Base-by-base conservation (phyloP, 495 filamentous ascomycete genomes). In the Penicillium steckii region DNA sequence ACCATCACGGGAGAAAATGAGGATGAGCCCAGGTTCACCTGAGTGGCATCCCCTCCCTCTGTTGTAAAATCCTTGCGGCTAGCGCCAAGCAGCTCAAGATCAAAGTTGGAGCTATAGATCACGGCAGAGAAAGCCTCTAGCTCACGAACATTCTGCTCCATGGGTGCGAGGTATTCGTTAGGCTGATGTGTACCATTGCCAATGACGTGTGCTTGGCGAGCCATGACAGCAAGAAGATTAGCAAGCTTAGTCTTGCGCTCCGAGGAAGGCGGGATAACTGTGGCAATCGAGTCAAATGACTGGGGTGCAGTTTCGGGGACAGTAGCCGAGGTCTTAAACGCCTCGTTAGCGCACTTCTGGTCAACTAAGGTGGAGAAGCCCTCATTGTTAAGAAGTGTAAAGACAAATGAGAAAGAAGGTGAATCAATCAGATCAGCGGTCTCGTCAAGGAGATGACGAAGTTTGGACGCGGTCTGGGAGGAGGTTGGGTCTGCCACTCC, bases 401-500 rank as follows among this genome's bases (percentile, higher is more conserved):
- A 71, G 26, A 97, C 90, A 52, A 85, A 84, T 6, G 85, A 80
- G 69, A 97, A 96, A 17, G 86, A 79, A 0, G 95, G 95, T 0
- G 93, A 96, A 50, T 98, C 95, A 57, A 98, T 88, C 15, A 97
- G 78, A 68, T 98, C 94, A 18, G 94, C 87, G 8, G 94, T 97
- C 71, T 97, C 94, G 61, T 97, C 91, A 1, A 98, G 77, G n/a
- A 99, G 81, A 46, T 88, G 85, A 44, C 93, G 88, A 57, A 97
- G 82, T 40, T 81, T 77, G 10, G 79, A 66, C 7, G 78, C 68
- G 13, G 74, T 76, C 41, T 75, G 65, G 12, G 73, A 68, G 6
- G 67, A 70, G 19, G 71, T 58, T 4, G 66, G 66, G 18, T 72
- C 64, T 2, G 77, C 69, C 10, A 87, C 76, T 3, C 79, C 78